phyloP scores from a whole-genome alignment of 2,329 filamentous ascomycete species.

The Diaporthe sp. region DNA sequence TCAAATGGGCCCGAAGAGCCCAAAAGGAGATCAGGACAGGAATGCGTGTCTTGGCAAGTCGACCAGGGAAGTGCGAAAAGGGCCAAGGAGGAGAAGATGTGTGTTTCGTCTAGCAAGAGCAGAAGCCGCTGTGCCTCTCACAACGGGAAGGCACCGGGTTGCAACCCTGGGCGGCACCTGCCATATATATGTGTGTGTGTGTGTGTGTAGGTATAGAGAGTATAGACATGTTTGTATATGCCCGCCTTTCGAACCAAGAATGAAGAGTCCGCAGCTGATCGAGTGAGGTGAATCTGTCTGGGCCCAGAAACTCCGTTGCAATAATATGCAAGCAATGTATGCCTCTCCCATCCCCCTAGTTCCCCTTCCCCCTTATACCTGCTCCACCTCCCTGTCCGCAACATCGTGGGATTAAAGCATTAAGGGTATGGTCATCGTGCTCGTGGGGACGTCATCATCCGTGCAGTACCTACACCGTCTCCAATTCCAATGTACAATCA shows the following conservation, averaged over 20 bases:
- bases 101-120: conserved; percentile 15
- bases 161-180: conserved; percentile 8
- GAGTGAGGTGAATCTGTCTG: conserved; percentile 6
- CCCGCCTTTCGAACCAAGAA: neutral
- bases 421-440: conserved; percentile 31
- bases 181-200: neutral
- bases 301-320: conserved; percentile 25
- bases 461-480: neutral
- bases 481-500: conserved; percentile 21
- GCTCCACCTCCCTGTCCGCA: neutral
- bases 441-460: neutral
- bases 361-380: neutral
- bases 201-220: neutral
- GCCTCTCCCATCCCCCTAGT: neutral
- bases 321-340: neutral
- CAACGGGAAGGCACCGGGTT: conserved; percentile 24
- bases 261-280: neutral
- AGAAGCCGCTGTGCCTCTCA: conserved; percentile 19
- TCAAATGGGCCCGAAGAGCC: neutral
- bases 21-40: neutral
- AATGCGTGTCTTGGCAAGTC: neutral
- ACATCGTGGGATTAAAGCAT: conserved; percentile 29
- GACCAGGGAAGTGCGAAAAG: neutral
- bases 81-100: neutral
- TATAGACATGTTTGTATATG: conserved; percentile 4